Conservation (phyloP, 495 filamentous ascomycete genomes). For the Mytilinidion resinicola region DNA sequence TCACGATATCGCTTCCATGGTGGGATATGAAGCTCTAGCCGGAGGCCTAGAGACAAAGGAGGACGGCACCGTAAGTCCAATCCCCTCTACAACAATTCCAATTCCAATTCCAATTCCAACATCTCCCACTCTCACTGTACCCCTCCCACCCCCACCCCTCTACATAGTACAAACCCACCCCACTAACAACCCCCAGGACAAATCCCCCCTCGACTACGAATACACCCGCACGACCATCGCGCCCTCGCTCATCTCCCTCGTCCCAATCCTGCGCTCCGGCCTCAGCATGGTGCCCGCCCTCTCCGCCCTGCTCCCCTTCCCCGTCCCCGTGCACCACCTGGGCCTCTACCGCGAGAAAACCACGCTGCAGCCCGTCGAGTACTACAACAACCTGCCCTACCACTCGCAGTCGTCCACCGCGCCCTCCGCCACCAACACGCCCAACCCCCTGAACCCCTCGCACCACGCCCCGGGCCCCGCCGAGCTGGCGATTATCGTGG, state of each 20-base stretch:
- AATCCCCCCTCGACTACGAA: conserved; percentile 65
- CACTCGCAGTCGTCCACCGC: conserved; percentile 39
- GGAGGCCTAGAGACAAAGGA: conserved; percentile 42
- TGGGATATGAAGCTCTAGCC: conserved; percentile 78
- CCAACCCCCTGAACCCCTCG: background rate
- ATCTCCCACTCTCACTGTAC: background rate
- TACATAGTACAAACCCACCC: conserved; percentile 18
- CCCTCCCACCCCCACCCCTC: conserved; percentile 1
- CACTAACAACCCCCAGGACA: conserved; percentile 44
- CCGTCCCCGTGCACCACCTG: conserved; percentile 85
- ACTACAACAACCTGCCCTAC: conserved; percentile 96
- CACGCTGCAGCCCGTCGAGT: conserved; percentile 85
- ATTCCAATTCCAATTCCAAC: background rate
- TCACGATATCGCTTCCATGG: conserved; percentile 76
- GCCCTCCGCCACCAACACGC: conserved; percentile 31
- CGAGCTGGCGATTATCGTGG: conserved; percentile 73
- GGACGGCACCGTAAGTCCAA: conserved; percentile 33
- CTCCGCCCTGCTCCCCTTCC: conserved; percentile 69
- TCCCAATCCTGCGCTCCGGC: conserved; percentile 87
- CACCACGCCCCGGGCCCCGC: conserved; percentile 40
- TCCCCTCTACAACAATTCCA: background rate
- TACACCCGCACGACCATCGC: conserved; percentile 56
- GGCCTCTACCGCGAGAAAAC: conserved; percentile 85
- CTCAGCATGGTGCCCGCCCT: conserved; percentile 86
- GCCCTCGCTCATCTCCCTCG: conserved; percentile 66